Base-by-base conservation (phyloP, 768 basidiomycete species). In the Infundibulicybe gibba region DNA sequence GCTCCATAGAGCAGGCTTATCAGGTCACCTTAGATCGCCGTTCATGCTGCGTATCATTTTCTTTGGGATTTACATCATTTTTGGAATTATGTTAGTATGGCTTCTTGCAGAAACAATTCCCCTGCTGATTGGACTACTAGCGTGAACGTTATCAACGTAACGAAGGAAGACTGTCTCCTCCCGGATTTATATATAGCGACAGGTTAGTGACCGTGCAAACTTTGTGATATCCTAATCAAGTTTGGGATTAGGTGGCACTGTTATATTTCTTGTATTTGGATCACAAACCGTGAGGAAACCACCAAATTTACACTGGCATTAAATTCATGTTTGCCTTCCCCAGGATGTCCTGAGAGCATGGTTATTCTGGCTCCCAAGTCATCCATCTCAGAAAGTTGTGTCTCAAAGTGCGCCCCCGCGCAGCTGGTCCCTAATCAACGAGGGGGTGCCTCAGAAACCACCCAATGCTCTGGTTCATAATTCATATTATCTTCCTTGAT, bases 251-350 rank as follows among this genome's bases (percentile, higher is more conserved):
- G 67, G 63, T 40, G 69, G 69, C 12, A 57, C 64, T 8, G 63
- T 57, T n/a, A 50, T 69, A 3, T 63, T 71, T 45, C 53, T 71
- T 8, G 58, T 69, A 4, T 71, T 69, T 48, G 68, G 66, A 4
- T 65, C 66, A 17, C 69, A 71, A 58, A 47, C 57, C 4, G 66
- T 66, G 44, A 21, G 62, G 51, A 12, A 43, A 25, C 35, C n/a
- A n/a, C n/a, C 6, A 34, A 15, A 41, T 19, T n/a, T 33, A 17
- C 21, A 2, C 31, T 45, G 32, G 39, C 20, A 14, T 44, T 14
- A 40, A 6, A 14, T n/a, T 41, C 2, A 31, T 21, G 10, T 14
- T 16, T 1, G 31, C 25, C 25, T 25, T 13, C 19, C 17, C 11
- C 45, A 67, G 63, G 68, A 67, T 45, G 61, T 69, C 14, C 51